These are phyloP conservation scores for Nicotiana noctiflora DNA, from an alignment of 257 asterid genomes.

Conservation along the genomic window DNA sequence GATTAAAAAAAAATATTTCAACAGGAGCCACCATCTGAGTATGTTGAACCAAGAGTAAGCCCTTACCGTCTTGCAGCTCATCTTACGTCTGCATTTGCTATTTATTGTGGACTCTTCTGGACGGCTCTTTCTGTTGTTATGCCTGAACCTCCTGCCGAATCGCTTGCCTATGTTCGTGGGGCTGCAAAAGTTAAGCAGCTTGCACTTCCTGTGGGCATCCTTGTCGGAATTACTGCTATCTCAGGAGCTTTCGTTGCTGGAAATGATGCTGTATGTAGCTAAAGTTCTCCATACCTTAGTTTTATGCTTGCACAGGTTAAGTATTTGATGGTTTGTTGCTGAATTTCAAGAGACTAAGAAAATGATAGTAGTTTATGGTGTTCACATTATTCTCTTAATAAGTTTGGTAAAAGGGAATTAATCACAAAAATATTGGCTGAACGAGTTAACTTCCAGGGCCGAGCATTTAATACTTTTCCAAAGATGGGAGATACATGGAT, in stretches of 20 bases:
- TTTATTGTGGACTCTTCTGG: conserved; percentile 54
- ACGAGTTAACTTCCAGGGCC: conserved; percentile 49
- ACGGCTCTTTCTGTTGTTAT: conserved; percentile 85
- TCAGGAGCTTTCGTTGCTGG: conserved; percentile 41
- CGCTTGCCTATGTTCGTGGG: conserved; percentile 73
- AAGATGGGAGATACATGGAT: conserved; percentile 91
- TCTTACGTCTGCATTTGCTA: too few relatives aligned
- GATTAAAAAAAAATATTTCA: too few relatives aligned
- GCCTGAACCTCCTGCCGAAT: conserved; percentile 94
- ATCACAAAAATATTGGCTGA: conserved; percentile 2
- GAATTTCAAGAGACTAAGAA: too few relatives aligned
- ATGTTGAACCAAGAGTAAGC: too few relatives aligned
- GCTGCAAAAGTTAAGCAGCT: conserved; percentile 78
- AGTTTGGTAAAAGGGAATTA: not conserved
- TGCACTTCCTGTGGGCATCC: conserved; percentile 71
- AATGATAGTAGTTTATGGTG: too few relatives aligned
- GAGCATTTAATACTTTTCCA: conserved; percentile 80
- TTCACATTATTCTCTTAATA: not conserved
- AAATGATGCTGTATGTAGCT: too few relatives aligned
- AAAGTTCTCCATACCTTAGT: too few relatives aligned
- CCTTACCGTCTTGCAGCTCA: too few relatives aligned
- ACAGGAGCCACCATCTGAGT: too few relatives aligned
- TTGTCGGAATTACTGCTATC: conserved; percentile 81
- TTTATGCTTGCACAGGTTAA: too few relatives aligned
- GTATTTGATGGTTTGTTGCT: too few relatives aligned